Evolutionary conservation across 257 asterid genomes (phyloP).

Genomic region (Agastache rugosa): DNA sequence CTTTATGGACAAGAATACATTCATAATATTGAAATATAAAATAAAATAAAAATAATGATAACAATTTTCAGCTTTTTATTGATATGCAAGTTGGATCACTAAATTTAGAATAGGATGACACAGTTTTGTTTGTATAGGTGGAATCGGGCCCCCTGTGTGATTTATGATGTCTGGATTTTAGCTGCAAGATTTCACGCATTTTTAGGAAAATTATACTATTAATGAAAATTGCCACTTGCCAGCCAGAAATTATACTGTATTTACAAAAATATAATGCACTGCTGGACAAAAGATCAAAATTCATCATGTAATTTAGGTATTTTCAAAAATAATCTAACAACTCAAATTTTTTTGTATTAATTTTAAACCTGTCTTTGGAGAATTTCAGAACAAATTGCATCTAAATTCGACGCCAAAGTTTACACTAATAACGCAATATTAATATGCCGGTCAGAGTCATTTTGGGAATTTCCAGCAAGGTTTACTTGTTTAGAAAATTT

Average conservation of each 20-base stretch:
- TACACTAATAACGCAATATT: no score
- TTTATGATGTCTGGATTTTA: constrained; percentile 24
- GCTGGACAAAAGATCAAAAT: not conserved
- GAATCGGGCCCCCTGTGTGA: constrained; percentile 30
- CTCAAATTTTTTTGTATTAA: no score
- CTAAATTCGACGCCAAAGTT: no score
- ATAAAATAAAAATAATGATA: not conserved
- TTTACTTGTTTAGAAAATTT: no score
- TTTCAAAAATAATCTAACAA: no score
- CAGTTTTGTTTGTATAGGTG: constrained; percentile 23
- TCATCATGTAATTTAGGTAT: not conserved
- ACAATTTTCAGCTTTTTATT: constrained; percentile 28
- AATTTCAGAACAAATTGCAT: no score
- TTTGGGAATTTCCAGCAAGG: no score
- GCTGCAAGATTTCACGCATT: not conserved
- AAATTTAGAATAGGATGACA: constrained; percentile 6
- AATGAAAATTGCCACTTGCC: not conserved
- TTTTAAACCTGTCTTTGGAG: no score
- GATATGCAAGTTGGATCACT: constrained; percentile 21
- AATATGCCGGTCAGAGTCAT: no score
- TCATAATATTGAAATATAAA: not conserved
- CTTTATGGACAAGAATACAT: no score
- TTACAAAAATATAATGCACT: not conserved
- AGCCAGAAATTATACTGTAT: not conserved
- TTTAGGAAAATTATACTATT: not conserved